Percentiles rank a stretch among this genome's conserved stretches.
Conservation (phyloP, 202 grass and related monocot species). For the Hordeum pubiflorum region DNA sequence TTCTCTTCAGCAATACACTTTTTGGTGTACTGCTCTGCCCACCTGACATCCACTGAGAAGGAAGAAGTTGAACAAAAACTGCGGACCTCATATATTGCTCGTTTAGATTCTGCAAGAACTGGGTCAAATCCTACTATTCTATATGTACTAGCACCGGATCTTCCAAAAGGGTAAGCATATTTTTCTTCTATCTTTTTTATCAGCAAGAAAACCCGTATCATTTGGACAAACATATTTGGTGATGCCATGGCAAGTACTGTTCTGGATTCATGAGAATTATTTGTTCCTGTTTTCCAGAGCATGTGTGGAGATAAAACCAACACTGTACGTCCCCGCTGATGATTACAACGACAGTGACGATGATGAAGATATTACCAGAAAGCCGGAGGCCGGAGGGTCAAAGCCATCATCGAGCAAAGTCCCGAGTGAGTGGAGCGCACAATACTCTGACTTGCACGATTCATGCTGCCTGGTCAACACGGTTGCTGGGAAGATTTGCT, state of each 20-base stretch:
- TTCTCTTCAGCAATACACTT: conserved; percentile 64
- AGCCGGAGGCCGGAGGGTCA: conserved; percentile 17
- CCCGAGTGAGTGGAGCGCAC: conserved; percentile 20
- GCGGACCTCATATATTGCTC: conserved; percentile 30
- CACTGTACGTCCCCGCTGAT: conserved; percentile 42
- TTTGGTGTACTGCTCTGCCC: conserved; percentile 70
- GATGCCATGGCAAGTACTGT: background rate
- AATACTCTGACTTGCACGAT: conserved; percentile 32
- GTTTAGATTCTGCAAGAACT: conserved; percentile 29
- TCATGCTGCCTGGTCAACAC: conserved; percentile 48
- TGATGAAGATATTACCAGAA: conserved; percentile 2
- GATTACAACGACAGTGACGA: background rate
- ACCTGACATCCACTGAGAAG: conserved; percentile 49
- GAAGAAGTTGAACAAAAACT: conserved; percentile 48
- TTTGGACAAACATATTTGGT: conserved; percentile 3
- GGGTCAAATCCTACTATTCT: conserved; percentile 50
- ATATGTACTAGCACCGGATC: conserved; percentile 71
- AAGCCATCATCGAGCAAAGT: conserved; percentile 24
- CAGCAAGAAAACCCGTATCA: background rate
- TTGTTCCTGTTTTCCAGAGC: conserved; percentile 46
- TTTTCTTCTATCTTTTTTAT: background rate
- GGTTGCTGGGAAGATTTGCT: conserved; percentile 49
- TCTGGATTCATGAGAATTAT: background rate
- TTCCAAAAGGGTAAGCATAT: conserved; percentile 82
- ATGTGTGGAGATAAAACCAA: conserved; percentile 72